Conservation (phyloP, 2,329 filamentous ascomycete species). For the Aspergillus oerlinghausenensis region DNA sequence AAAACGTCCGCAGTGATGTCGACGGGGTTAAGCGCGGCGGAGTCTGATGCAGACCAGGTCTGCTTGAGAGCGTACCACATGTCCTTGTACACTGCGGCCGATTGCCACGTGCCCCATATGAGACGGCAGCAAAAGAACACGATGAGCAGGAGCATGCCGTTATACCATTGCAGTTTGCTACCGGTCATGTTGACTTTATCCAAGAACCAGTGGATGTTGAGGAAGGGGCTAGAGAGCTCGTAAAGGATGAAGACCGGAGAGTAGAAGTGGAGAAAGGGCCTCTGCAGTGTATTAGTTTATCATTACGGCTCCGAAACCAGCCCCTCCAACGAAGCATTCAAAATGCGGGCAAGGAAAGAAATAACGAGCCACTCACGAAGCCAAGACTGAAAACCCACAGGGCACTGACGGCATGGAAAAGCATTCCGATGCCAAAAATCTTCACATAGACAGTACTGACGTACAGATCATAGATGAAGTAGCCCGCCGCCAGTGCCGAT, state of each 20-base stretch:
- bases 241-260: constrained; percentile 63
- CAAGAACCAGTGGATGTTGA: constrained; percentile 68
- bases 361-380: constrained; percentile 50
- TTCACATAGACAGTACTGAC: constrained; percentile 52
- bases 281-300: constrained; percentile 35
- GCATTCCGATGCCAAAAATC: constrained; percentile 58
- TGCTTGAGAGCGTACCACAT: constrained; percentile 52
- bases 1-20: constrained; percentile 34
- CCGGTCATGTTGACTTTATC: constrained; percentile 64
- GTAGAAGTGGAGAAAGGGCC: constrained; percentile 63
- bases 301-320: neutral
- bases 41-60: constrained; percentile 30
- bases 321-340: neutral
- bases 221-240: constrained; percentile 61
- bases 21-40: constrained; percentile 23
- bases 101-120: constrained; percentile 59
- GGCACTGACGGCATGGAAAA: constrained; percentile 59
- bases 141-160: constrained; percentile 55
- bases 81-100: constrained; percentile 55
- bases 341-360: neutral
- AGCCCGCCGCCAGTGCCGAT: constrained; percentile 57
- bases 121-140: constrained; percentile 61
- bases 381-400: constrained; percentile 59
- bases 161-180: constrained; percentile 57
- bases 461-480: constrained; percentile 61